Conservation (phyloP, 768 basidiomycete genomes). For the Tylopilus subfusipes region DNA sequence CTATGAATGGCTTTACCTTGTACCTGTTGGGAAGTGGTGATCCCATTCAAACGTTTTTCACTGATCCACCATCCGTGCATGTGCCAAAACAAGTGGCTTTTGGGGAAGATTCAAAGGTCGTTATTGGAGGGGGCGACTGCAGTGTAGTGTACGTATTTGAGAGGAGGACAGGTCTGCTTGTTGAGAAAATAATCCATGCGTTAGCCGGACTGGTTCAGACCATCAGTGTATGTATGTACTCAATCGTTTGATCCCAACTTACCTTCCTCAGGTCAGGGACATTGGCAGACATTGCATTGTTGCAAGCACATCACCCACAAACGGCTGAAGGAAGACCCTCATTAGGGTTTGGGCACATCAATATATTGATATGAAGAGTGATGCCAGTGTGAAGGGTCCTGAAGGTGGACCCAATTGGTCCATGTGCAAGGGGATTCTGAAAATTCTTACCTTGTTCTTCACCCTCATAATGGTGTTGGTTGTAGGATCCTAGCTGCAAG, state of each 20-base stretch:
- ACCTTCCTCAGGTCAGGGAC: neutral
- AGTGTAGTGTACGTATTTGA: constrained; percentile 6
- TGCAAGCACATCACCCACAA: neutral
- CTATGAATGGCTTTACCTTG: no score
- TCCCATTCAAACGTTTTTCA: neutral
- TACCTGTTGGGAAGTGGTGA: neutral
- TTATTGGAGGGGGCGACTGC: constrained; percentile 7
- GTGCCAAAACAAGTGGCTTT: constrained; percentile 11
- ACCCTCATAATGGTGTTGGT: no score
- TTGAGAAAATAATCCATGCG: neutral
- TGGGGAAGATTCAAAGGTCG: constrained; percentile 1
- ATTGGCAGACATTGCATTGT: neutral
- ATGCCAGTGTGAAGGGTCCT: no score
- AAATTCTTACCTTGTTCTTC: no score
- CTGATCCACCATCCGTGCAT: neutral
- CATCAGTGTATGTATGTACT: neutral
- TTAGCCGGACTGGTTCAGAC: neutral
- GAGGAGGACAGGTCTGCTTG: neutral
- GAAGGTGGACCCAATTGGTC: no score
- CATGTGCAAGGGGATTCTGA: no score
- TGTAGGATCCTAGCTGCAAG: no score
- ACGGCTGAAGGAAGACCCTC: neutral
- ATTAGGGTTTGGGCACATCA: neutral
- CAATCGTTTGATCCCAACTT: no score
- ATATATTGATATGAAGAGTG: neutral